These are phyloP conservation scores for Coprinellus micaceus DNA, from an alignment of 768 basidiomycete genomes.

Conservation along the genomic window DNA sequence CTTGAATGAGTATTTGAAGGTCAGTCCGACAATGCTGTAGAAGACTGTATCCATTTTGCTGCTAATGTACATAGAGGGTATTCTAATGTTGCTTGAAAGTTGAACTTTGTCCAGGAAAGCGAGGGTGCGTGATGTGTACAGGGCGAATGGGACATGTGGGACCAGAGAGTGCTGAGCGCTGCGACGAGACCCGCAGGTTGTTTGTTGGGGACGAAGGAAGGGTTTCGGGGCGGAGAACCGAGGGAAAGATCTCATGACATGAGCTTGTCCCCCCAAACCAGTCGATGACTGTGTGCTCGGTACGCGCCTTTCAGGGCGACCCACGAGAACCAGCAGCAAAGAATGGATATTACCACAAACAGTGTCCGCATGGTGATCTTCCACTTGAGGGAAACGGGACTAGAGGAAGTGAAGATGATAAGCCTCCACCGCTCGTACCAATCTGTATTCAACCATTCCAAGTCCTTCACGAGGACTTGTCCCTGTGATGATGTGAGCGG, in stretches of 20 bases:
- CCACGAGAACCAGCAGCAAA: slow-evolving; percentile 58
- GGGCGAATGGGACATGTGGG: not conserved
- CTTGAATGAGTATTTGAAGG: too few species aligned
- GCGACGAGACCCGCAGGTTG: too few species aligned
- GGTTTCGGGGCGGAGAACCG: not conserved
- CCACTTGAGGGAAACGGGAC: slow-evolving; percentile 73
- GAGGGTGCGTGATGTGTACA: not conserved
- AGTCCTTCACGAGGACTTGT: slow-evolving; percentile 54
- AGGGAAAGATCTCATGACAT: slow-evolving; percentile 48
- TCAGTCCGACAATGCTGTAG: not conserved
- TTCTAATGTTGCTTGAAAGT: too few species aligned
- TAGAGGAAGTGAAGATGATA: slow-evolving; percentile 68
- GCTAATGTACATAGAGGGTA: not conserved
- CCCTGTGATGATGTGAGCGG: slow-evolving; percentile 42
- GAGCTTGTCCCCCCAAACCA: slow-evolving; percentile 77
- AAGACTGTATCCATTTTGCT: not conserved
- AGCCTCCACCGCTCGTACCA: slow-evolving; percentile 72
- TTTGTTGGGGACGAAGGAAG: too few species aligned
- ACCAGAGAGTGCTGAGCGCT: too few species aligned
- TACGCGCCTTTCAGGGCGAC: slow-evolving; percentile 64
- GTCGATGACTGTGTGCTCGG: slow-evolving; percentile 67
- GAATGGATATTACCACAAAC: slow-evolving; percentile 54
- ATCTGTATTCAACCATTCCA: slow-evolving; percentile 76
- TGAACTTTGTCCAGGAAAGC: too few species aligned
- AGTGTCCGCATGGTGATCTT: slow-evolving; percentile 57